These are phyloP conservation scores for Pyrenophora seminiperda DNA, from an alignment of 2,329 filamentous ascomycete genomes.

Conservation along the genomic window DNA sequence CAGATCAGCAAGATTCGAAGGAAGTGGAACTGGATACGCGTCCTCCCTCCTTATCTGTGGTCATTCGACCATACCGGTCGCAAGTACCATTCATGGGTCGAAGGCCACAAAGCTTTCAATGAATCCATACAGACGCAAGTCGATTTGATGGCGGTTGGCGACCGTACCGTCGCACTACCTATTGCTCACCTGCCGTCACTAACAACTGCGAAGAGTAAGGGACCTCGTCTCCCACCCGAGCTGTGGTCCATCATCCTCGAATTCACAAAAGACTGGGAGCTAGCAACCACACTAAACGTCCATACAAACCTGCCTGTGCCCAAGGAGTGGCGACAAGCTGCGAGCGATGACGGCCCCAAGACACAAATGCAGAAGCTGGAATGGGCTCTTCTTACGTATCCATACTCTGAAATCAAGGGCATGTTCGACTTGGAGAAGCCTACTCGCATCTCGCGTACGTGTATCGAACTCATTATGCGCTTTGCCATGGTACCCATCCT, in stretches of 20 bases:
- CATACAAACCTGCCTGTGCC: conserved; percentile 79
- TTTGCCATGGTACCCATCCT: conserved; percentile 84
- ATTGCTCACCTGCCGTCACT: conserved; percentile 42
- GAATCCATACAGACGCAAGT: conserved; percentile 78
- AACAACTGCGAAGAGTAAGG: conserved; percentile 46
- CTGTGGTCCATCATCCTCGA: conserved; percentile 90
- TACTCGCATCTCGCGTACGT: conserved; percentile 76
- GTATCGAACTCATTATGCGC: conserved; percentile 87
- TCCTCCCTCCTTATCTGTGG: conserved; percentile 83
- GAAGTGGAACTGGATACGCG: conserved; percentile 86
- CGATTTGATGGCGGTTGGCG: conserved; percentile 74
- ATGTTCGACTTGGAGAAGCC: conserved; percentile 73
- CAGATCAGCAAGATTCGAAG: conserved; percentile 81
- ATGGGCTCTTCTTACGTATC: conserved; percentile 78
- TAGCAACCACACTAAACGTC: conserved; percentile 78
- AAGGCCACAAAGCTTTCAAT: conserved; percentile 71
- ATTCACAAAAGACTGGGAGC: conserved; percentile 85
- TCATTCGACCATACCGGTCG: conserved; percentile 66
- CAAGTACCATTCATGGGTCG: conserved; percentile 56
- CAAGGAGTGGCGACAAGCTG: conserved; percentile 70
- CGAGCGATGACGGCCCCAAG: conserved; percentile 67
- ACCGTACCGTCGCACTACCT: conserved; percentile 60
- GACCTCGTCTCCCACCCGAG: conserved; percentile 71
- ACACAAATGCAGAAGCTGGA: conserved; percentile 80
- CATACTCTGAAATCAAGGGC: conserved; percentile 71